phyloP scores from a whole-genome alignment of 2,329 filamentous ascomycete species.

The Rutstroemia sp. region DNA sequence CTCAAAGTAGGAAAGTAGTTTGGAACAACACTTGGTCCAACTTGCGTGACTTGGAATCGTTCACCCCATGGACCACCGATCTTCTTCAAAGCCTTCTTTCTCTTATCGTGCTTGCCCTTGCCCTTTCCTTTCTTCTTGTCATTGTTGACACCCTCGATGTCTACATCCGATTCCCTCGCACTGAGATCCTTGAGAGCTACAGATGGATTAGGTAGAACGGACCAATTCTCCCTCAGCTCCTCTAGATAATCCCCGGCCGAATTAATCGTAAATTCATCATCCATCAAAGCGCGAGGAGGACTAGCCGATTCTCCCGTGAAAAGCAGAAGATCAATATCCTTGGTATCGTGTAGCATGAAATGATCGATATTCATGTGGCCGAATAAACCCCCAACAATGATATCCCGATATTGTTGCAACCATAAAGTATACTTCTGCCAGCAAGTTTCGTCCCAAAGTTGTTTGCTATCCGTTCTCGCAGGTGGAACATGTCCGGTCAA shows the following conservation, averaged over 20 bases:
- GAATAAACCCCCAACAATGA: constrained; percentile 71
- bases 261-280: constrained; percentile 50
- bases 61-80: constrained; percentile 80
- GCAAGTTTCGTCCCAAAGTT: constrained; percentile 91
- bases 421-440: constrained; percentile 97
- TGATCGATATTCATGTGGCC: constrained; percentile 99
- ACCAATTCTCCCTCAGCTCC: constrained; percentile 72
- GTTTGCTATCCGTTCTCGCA: constrained; percentile 75
- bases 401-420: constrained; percentile 84
- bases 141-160: constrained; percentile 36
- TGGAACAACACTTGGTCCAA: constrained; percentile 82
- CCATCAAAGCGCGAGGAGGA: constrained; percentile 33
- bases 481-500: constrained; percentile 92
- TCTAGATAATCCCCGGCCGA: constrained; percentile 75
- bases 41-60: constrained; percentile 72
- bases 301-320: constrained; percentile 26
- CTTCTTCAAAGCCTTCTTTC: constrained; percentile 50
- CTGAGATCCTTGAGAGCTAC: constrained; percentile 16
- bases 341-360: constrained; percentile 83
- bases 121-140: constrained; percentile 37
- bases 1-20: constrained; percentile 86
- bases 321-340: constrained; percentile 59
- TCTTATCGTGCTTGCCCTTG: constrained; percentile 40
- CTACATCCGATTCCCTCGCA: constrained; percentile 4
- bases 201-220: constrained; percentile 53